These are phyloP conservation scores for Acer yangbiense DNA, from an alignment of 345 rosid species.

Conservation along the genomic window DNA sequence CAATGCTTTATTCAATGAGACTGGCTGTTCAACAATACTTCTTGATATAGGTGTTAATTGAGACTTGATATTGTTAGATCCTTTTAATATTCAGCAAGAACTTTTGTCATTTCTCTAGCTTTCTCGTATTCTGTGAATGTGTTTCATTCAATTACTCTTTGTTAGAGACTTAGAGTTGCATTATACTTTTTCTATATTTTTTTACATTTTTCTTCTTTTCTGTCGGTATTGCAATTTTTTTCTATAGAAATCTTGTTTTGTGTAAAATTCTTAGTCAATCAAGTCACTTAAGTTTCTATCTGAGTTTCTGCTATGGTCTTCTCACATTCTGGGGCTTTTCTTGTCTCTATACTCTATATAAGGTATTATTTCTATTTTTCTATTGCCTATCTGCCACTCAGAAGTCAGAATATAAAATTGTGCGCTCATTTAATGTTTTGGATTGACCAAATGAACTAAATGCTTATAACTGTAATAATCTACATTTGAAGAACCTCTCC, in stretches of 20 bases:
- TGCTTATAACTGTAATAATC: background rate
- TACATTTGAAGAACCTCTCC: background rate
- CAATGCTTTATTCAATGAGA: conserved; percentile 1
- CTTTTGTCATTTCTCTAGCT: background rate
- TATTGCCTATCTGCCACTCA: background rate
- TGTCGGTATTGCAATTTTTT: no score
- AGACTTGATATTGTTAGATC: background rate
- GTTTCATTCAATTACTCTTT: conserved; percentile 2
- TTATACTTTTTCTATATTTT: background rate
- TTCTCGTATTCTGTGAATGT: background rate
- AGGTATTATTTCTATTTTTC: background rate
- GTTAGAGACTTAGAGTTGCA: conserved; percentile 5
- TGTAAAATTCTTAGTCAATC: background rate
- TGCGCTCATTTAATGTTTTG: background rate
- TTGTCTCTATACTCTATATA: background rate
- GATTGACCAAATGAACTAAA: background rate
- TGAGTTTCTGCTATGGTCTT: background rate
- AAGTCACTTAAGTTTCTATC: background rate
- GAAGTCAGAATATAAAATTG: background rate
- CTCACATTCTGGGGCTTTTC: background rate
- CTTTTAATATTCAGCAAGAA: conserved; percentile 3
- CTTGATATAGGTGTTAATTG: background rate
- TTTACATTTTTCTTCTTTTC: background rate
- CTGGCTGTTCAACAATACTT: conserved; percentile 2
- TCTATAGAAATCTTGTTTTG: background rate